These are phyloP conservation scores for Phylloporus scabripes DNA, from an alignment of 768 basidiomycete genomes.

Conservation along the genomic window DNA sequence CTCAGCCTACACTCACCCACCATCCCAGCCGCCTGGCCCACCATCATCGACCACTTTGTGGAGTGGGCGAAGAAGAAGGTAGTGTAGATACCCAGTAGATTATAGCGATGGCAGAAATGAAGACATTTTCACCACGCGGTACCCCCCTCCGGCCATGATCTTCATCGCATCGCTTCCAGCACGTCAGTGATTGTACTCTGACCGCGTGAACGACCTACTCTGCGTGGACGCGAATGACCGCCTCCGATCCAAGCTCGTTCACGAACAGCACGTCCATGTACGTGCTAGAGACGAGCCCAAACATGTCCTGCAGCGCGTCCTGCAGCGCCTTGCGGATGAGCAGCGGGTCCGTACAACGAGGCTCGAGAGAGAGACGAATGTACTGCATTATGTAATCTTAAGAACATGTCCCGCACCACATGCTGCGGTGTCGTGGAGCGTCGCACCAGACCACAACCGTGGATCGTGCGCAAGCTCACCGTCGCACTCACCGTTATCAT, in stretches of 20 bases:
- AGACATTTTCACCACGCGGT: constrained; percentile 20
- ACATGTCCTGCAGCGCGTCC: constrained; percentile 48
- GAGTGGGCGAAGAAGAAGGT: constrained; percentile 48
- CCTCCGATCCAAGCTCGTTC: constrained; percentile 18
- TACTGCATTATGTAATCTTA: constrained; percentile 13
- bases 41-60: constrained; percentile 81
- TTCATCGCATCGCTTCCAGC: constrained; percentile 18
- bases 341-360: constrained; percentile 36
- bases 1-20: constrained; percentile 1
- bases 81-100: neutral
- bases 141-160: constrained; percentile 18
- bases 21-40: constrained; percentile 74
- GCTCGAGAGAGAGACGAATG: constrained; percentile 20
- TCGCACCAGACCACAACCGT: constrained; percentile 56
- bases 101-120: constrained; percentile 30
- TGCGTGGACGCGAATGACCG: constrained; percentile 20
- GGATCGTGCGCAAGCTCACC: constrained; percentile 67
- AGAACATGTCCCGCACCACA: constrained; percentile 13
- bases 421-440: constrained; percentile 52
- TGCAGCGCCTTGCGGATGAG: constrained; percentile 50
- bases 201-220: constrained; percentile 8
- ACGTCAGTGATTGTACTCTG: neutral
- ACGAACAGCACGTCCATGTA: constrained; percentile 60
- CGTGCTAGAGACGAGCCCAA: constrained; percentile 47
- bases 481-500: constrained; percentile 55